phyloP scores from a whole-genome alignment of 768 basidiomycete species.

The Strobilomyces confusus region DNA sequence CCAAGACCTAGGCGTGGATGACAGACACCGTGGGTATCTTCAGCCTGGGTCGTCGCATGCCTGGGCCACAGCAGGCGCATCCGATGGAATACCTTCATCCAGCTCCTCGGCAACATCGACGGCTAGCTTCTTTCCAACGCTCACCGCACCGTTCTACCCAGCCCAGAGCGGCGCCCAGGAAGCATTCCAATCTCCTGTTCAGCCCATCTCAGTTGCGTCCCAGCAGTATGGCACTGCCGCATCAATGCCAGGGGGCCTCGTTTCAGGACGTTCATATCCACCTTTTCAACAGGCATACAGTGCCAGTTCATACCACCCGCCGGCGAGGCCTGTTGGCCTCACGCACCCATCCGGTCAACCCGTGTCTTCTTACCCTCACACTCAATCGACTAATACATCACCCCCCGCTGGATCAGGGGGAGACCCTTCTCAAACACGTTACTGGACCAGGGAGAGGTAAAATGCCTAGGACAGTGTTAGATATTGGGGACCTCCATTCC shows the following conservation, averaged over 20 bases:
- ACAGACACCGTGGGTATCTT: conserved; percentile 31
- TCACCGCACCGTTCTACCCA: conserved; percentile 57
- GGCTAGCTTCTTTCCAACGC: conserved; percentile 45
- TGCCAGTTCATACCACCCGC: conserved; percentile 24
- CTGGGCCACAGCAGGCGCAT: conserved; percentile 19
- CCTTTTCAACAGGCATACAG: conserved; percentile 26
- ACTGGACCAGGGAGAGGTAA: conserved; percentile 26
- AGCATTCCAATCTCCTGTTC: conserved; percentile 30
- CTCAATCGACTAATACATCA: conserved; percentile 18
- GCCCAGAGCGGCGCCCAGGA: conserved; percentile 32
- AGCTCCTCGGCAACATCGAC: conserved; percentile 20
- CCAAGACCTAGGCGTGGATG: conserved; percentile 22
- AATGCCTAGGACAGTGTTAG: conserved; percentile 2
- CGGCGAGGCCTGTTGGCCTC: conserved; percentile 18
- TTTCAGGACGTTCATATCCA: conserved; percentile 26
- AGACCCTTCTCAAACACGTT: conserved; percentile 24
- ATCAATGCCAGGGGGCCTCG: conserved; percentile 18
- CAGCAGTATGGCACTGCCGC: conserved; percentile 29
- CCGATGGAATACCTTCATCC: conserved; percentile 23
- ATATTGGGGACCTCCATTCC: background rate
- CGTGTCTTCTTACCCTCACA: conserved; percentile 24
- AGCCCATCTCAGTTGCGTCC: conserved; percentile 27
- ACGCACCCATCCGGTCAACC: conserved; percentile 23
- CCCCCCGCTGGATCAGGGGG: conserved; percentile 28
- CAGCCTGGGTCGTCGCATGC: conserved; percentile 22